Conservation (phyloP, 495 filamentous ascomycete species). For the Podospora comata region DNA sequence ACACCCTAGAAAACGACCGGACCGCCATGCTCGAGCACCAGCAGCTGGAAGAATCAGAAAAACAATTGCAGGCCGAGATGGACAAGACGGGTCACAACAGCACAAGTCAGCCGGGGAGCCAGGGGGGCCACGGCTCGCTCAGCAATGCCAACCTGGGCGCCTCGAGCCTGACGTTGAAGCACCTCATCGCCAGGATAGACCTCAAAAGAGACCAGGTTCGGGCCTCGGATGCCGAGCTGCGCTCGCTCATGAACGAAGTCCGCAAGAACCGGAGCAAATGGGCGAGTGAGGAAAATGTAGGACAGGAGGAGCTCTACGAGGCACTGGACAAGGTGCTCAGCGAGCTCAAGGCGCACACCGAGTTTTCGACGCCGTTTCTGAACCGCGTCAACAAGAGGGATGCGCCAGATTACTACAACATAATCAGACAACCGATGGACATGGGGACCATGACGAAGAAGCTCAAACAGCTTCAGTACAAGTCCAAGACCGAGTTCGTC, state of each 20-base stretch:
- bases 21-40: conserved; percentile 98
- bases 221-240: conserved; percentile 87
- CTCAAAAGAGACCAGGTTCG: conserved; percentile 80
- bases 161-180: conserved; percentile 94
- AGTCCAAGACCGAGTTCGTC: conserved; percentile 93
- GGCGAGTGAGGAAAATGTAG: conserved; percentile 95
- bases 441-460: conserved; percentile 98
- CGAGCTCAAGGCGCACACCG: conserved; percentile 93
- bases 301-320: conserved; percentile 97
- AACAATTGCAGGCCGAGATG: conserved; percentile 93
- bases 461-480: conserved; percentile 80
- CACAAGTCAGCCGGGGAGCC: conserved; percentile 43
- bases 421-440: conserved; percentile 98
- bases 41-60: conserved; percentile 91
- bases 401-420: conserved; percentile 89
- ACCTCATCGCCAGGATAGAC: conserved; percentile 94
- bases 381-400: conserved; percentile 93
- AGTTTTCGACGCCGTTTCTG: conserved; percentile 91
- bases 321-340: conserved; percentile 92
- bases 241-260: conserved; percentile 91
- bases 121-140: conserved; percentile 69
- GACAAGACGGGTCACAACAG: conserved; percentile 57
- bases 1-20: conserved; percentile 90
- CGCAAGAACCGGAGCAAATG: conserved; percentile 97
- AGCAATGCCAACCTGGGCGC: conserved; percentile 92